phyloP scores from a whole-genome alignment of 2,329 filamentous ascomycete genomes.

The Diplodia intermedia region DNA sequence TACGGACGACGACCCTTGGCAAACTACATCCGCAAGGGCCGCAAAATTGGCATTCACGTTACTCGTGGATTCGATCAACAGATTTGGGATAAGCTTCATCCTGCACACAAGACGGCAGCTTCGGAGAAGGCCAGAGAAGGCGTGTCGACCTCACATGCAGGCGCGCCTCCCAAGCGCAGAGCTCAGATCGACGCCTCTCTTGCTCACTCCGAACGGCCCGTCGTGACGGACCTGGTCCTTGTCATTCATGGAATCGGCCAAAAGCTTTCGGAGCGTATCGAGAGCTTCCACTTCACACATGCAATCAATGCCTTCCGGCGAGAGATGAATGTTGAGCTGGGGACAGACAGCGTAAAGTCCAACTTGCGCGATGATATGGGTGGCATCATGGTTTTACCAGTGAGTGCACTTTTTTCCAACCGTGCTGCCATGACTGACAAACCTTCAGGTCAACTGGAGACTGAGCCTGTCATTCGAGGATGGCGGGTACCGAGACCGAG shows the following conservation, averaged over 20 bases:
- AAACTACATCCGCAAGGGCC: slow-evolving; percentile 80
- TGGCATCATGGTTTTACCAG: slow-evolving; percentile 89
- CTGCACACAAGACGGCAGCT: slow-evolving; percentile 53
- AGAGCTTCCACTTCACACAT: slow-evolving; percentile 97
- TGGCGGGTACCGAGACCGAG: slow-evolving; percentile 61
- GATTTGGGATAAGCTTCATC: slow-evolving; percentile 77
- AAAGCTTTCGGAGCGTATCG: slow-evolving; percentile 91
- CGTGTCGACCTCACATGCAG: slow-evolving; percentile 54
- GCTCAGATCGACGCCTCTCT: slow-evolving; percentile 61
- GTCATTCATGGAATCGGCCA: slow-evolving; percentile 97
- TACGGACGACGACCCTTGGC: slow-evolving; percentile 81
- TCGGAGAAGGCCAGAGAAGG: slow-evolving; percentile 53
- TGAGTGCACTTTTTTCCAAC: slow-evolving; percentile 35
- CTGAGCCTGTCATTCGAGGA: slow-evolving; percentile 88
- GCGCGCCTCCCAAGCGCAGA: slow-evolving; percentile 48
- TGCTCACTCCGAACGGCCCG: slow-evolving; percentile 70
- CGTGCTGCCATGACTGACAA: slow-evolving; percentile 6
- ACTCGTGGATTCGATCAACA: slow-evolving; percentile 84
- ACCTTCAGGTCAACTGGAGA: slow-evolving; percentile 79
- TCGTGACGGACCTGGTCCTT: slow-evolving; percentile 85
- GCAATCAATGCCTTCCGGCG: slow-evolving; percentile 90
- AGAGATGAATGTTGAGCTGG: slow-evolving; percentile 83
- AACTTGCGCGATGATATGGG: slow-evolving; percentile 79
- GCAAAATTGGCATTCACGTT: slow-evolving; percentile 84
- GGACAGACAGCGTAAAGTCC: slow-evolving; percentile 73